Percentiles rank a stretch among this genome's conserved stretches.
Evolutionary conservation across 139 green algal species (phyloP).

Genomic region (Chlamydomonas eustigma): DNA sequence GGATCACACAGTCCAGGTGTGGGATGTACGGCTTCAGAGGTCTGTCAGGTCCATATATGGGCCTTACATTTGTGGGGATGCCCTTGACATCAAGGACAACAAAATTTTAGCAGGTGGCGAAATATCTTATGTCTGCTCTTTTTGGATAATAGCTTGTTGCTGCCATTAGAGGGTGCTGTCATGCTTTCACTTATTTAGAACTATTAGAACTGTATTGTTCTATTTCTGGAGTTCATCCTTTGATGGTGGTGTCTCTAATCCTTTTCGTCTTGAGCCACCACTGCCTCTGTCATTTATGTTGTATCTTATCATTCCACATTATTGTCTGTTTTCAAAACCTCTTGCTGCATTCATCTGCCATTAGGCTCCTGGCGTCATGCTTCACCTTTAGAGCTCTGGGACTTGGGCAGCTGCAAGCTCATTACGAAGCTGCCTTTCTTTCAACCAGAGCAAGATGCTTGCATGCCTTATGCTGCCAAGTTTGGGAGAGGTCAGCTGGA

Average conservation of each 20-base stretch:
- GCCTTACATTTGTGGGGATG: constrained; percentile 51
- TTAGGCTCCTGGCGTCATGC: constrained; percentile 36
- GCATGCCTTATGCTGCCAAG: constrained; percentile 40
- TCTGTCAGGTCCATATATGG: constrained; percentile 48
- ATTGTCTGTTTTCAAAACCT: not conserved
- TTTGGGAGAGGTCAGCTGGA: constrained; percentile 23
- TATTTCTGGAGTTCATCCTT: no score
- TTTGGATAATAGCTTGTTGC: no score
- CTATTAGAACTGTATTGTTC: no score
- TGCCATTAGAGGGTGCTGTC: no score
- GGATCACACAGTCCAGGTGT: constrained; percentile 58
- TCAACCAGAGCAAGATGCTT: constrained; percentile 28
- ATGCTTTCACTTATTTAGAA: no score
- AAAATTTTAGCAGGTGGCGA: constrained; percentile 2
- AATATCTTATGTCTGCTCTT: no score
- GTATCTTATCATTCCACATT: not conserved
- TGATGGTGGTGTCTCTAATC: constrained; percentile 3
- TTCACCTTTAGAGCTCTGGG: constrained; percentile 43
- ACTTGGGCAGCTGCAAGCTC: constrained; percentile 35
- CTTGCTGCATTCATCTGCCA: constrained; percentile 11
- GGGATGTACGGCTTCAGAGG: constrained; percentile 48
- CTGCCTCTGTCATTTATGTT: not conserved
- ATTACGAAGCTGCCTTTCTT: constrained; percentile 46
- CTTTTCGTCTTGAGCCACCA: not conserved
- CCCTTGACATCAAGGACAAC: constrained; percentile 28